These are phyloP conservation scores for Bondarzewia mesenterica DNA, from an alignment of 1,284 basidiomycete species.

Conservation along the genomic window DNA sequence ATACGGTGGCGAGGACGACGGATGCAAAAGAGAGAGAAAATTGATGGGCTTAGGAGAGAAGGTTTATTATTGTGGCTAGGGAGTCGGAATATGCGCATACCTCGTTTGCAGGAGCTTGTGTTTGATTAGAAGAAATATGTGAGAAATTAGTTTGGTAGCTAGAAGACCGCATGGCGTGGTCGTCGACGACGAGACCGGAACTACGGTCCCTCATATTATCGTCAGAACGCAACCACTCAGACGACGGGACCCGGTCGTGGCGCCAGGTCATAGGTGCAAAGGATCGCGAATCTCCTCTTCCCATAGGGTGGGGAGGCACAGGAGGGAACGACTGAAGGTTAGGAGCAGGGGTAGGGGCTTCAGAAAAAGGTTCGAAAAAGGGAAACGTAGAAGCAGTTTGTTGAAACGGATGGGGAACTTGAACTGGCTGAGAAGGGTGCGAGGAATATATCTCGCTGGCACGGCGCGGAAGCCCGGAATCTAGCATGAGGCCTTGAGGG, in stretches of 20 bases:
- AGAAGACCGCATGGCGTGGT: slow-evolving; percentile 12
- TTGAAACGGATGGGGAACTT: slow-evolving; percentile 20
- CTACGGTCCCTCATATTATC: slow-evolving; percentile 16
- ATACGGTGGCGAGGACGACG: slow-evolving; percentile 75
- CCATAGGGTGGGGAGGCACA: slow-evolving; percentile 15
- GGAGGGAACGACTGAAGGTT: slow-evolving; percentile 26
- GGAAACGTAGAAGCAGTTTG: slow-evolving; percentile 29
- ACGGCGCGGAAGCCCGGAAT: slow-evolving; percentile 18
- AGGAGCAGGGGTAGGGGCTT: slow-evolving; percentile 26
- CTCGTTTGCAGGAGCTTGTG: slow-evolving; percentile 28
- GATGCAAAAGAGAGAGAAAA: slow-evolving; percentile 73
- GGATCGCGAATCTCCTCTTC: slow-evolving; percentile 12
- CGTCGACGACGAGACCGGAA: slow-evolving; percentile 12
- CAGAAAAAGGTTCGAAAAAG: slow-evolving; percentile 46
- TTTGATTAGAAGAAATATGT: slow-evolving; percentile 3
- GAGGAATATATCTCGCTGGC: slow-evolving; percentile 13
- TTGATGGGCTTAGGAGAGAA: slow-evolving; percentile 62
- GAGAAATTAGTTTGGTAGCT: slow-evolving; percentile 11
- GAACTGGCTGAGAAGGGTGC: slow-evolving; percentile 8
- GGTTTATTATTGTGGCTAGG: neutral
- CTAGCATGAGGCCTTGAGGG: slow-evolving; percentile 23
- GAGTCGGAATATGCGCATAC: slow-evolving; percentile 15
- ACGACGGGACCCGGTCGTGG: slow-evolving; percentile 18
- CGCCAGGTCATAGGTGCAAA: slow-evolving; percentile 7
- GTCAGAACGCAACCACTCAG: slow-evolving; percentile 27